Evolutionary conservation across 106 monocot genomes (phyloP).

Genomic region (Dendrobium huoshanense): DNA sequence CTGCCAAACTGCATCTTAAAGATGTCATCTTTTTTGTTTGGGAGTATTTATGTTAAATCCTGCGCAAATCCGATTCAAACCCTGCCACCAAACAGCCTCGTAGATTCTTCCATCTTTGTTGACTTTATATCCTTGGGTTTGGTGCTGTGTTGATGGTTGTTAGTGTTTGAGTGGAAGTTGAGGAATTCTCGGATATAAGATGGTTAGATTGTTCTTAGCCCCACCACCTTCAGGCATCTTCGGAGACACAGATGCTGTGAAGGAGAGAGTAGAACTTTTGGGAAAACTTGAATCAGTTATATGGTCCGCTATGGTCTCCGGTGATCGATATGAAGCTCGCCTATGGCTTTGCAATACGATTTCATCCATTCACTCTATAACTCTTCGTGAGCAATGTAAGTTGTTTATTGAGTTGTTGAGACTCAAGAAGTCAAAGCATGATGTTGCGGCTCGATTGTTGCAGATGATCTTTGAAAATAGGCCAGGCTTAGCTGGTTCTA

Average conservation of each 20-base stretch:
- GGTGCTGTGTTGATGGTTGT: neutral
- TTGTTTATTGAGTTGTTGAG: slow-evolving; percentile 55
- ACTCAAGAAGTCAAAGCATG: slow-evolving; percentile 31
- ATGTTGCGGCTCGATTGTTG: slow-evolving; percentile 53
- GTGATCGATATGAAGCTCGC: slow-evolving; percentile 61
- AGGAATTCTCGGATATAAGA: slow-evolving; percentile 9
- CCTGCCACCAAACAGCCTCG: too few relatives aligned
- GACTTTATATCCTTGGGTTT: neutral
- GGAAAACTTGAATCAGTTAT: slow-evolving; percentile 52
- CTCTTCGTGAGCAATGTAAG: slow-evolving; percentile 20
- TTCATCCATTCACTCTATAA: slow-evolving; percentile 49
- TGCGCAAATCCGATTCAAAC: too few relatives aligned
- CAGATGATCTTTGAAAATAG: slow-evolving; percentile 71
- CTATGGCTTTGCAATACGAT: slow-evolving; percentile 80
- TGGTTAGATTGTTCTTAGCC: slow-evolving; percentile 59
- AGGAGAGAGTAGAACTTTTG: slow-evolving; percentile 44
- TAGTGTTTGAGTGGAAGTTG: neutral
- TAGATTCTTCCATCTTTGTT: neutral
- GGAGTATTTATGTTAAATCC: too few relatives aligned
- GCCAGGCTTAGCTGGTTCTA: slow-evolving; percentile 45
- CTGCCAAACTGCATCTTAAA: too few relatives aligned
- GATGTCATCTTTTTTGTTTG: too few relatives aligned
- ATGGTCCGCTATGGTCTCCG: slow-evolving; percentile 41
- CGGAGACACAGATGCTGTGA: slow-evolving; percentile 23
- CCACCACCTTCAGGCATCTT: slow-evolving; percentile 9